phyloP scores from a whole-genome alignment of 768 basidiomycete species.

The Filobasidium floriforme region DNA sequence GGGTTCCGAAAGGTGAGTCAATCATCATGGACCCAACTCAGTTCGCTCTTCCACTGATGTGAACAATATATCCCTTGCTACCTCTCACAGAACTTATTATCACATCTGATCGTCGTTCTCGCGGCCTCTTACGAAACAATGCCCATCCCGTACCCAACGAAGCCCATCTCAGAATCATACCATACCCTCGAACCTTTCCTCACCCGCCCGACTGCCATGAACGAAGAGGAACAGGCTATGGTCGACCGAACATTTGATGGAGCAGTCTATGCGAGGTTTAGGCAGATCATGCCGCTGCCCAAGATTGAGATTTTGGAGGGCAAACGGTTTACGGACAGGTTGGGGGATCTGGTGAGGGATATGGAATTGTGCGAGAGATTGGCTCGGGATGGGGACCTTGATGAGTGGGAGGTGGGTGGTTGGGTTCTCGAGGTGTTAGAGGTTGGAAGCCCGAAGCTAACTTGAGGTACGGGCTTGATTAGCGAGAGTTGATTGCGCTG shows the following conservation, averaged over 20 bases:
- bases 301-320: slow-evolving; percentile 23
- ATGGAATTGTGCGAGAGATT: slow-evolving; percentile 19
- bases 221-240: slow-evolving; percentile 10
- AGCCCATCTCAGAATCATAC: slow-evolving; percentile 11
- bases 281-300: slow-evolving; percentile 41
- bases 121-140: slow-evolving; percentile 1
- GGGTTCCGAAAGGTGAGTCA: slow-evolving; percentile 31
- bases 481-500: background rate
- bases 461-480: background rate
- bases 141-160: background rate
- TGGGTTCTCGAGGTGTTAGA: background rate
- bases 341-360: slow-evolving; percentile 25
- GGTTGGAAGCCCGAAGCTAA: background rate
- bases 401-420: slow-evolving; percentile 26
- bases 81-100: slow-evolving; percentile 21
- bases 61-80: slow-evolving; percentile 6
- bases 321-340: slow-evolving; percentile 18
- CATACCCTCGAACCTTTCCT: background rate
- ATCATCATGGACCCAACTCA: background rate
- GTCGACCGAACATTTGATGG: slow-evolving; percentile 34
- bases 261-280: slow-evolving; percentile 29
- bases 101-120: slow-evolving; percentile 9
- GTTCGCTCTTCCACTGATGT: slow-evolving; percentile 1
- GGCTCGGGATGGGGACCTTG: background rate
- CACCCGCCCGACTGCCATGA: background rate